Evolutionary conservation across 2,329 filamentous ascomycete species (phyloP), one percentile per base, ranked within the genome.

Genomic region (Neurospora crassa): DNA sequence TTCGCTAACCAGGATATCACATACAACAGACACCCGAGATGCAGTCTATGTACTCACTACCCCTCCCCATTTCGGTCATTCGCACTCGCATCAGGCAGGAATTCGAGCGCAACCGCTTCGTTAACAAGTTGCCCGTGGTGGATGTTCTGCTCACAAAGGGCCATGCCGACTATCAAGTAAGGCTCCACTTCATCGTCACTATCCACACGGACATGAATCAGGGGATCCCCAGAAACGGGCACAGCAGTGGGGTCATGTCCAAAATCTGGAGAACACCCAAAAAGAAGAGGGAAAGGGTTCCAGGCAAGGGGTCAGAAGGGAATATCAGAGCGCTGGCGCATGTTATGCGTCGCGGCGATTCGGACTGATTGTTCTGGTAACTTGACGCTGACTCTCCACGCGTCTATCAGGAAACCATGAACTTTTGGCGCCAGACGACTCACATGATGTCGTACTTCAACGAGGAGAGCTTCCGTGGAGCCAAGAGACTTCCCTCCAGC

Each of bases 401-500:
- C 53, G 53, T 18, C 53, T n/a, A 24, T 40, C 77, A 97, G 94
- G 96, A 99, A 87, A 99, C 92, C 70, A 89, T 99, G 86, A 99
- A 99, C 85, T 99, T 92, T 87, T 99, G 96, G 96, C 97, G 97
- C 84, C 96, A 99, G 83, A 87, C 94, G 74, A 92, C 92, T 74
- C 96, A 99, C 81, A 88, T 99, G 77, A 93, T 99, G 88, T 94
- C 96, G 78, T 99, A 97, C 83, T 99, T 98, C 87, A 90, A 94
- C 80, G 87, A 90, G 77, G 94, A 98, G 82, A 88, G 87, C 82
- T 88, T 88, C 80, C 84, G 93, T 89, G 85, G 93, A 89, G 81
- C 91, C 86, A 81, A 93, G 77, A 89, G 89, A 80, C 83, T 97
- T 82, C 95, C 95, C 47, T 89, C 89, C 78, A 96, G 89, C 85